phyloP scores from a whole-genome alignment of 306 rosid species.

The Aeschynomene evenia region DNA sequence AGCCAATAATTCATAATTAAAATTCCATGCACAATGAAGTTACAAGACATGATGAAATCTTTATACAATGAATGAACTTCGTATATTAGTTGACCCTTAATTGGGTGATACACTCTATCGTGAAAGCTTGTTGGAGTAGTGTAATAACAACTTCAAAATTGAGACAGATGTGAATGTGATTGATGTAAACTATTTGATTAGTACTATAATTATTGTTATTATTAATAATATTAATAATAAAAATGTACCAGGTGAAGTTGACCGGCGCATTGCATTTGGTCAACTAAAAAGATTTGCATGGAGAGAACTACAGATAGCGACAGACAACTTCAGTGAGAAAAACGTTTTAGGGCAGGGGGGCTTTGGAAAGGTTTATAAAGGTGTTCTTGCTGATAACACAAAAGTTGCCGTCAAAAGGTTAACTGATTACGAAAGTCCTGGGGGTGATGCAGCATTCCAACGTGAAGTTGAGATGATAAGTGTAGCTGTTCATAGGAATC shows the following conservation, averaged over 20 bases:
- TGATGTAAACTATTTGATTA: background rate
- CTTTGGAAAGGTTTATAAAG: conserved; percentile 97
- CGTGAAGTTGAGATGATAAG: conserved; percentile 99
- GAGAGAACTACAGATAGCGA: conserved; percentile 93
- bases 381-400: conserved; percentile 81
- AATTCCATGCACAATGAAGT: conserved; percentile 5
- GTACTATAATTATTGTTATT: background rate
- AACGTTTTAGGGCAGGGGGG: conserved; percentile 98
- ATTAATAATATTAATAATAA: background rate
- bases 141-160: background rate
- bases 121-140: conserved; percentile 1
- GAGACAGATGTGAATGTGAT: conserved; percentile 8
- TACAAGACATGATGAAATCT: conserved; percentile 8
- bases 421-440: conserved; percentile 93
- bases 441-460: conserved; percentile 96
- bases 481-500: conserved; percentile 90
- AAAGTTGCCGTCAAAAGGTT: conserved; percentile 95
- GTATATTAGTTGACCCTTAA: conserved; percentile 12
- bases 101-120: conserved; percentile 1
- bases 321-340: conserved; percentile 87
- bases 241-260: conserved; percentile 80
- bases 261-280: conserved; percentile 93
- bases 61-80: background rate
- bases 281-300: conserved; percentile 86
- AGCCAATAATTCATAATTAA: background rate